Conservation (phyloP, 176 grass and related monocot genomes). For the Oryza punctata region DNA sequence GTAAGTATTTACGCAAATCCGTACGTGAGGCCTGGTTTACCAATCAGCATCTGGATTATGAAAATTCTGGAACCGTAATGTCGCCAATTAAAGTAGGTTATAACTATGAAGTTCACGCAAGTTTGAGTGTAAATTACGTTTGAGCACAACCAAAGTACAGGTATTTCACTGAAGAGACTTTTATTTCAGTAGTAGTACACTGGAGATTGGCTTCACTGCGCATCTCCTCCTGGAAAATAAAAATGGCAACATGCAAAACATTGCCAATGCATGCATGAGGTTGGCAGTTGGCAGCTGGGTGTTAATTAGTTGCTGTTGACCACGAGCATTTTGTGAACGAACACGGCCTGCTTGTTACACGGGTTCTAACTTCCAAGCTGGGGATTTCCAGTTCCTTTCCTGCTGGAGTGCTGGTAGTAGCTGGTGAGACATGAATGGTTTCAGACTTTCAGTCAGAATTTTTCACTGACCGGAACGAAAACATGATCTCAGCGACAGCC, state of each 20-base stretch:
- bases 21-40: background rate
- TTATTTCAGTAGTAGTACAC: background rate
- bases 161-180: background rate
- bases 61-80: background rate
- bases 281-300: background rate
- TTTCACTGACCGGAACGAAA: background rate
- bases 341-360: background rate
- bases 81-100: background rate
- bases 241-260: background rate
- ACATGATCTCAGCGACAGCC: background rate
- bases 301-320: background rate
- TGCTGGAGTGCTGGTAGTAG: too few species aligned
- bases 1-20: background rate
- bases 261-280: background rate
- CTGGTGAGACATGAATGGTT: background rate
- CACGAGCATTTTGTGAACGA: background rate
- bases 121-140: background rate
- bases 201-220: too few species aligned
- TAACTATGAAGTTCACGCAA: background rate
- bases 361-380: background rate
- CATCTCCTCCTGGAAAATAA: background rate
- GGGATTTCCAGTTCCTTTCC: background rate
- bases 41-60: too few species aligned
- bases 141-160: background rate
- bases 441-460: background rate